Conservation (phyloP, 2,329 filamentous ascomycete genomes). For the Chaetomiaceae sp. region DNA sequence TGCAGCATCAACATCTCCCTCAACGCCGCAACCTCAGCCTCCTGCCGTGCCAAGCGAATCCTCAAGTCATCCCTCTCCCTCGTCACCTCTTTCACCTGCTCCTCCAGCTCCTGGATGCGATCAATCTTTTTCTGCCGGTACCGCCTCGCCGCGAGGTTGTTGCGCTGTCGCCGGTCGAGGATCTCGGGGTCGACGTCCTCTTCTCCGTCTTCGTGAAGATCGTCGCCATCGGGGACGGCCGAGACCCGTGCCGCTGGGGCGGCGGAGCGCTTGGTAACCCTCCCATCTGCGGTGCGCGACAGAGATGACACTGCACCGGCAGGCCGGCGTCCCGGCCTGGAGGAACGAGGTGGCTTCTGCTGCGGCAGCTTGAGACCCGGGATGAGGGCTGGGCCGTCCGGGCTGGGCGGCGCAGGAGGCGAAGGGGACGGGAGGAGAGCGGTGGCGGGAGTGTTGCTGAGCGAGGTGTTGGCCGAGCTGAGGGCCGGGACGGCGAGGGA, state of each 20-base stretch:
- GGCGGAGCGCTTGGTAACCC: constrained; percentile 14
- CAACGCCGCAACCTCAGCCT: constrained; percentile 56
- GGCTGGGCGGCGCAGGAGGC: constrained; percentile 2
- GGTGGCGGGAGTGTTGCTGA: constrained; percentile 10
- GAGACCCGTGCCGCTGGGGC: background rate
- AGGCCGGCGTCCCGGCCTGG: constrained; percentile 16
- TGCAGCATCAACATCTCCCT: constrained; percentile 37
- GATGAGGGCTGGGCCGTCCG: constrained; percentile 1
- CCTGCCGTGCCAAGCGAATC: constrained; percentile 51
- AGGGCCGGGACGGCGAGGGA: background rate
- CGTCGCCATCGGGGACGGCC: background rate
- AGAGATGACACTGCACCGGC: constrained; percentile 8
- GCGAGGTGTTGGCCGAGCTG: constrained; percentile 1
- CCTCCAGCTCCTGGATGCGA: constrained; percentile 53
- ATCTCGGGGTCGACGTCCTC: constrained; percentile 24
- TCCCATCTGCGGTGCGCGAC: constrained; percentile 11
- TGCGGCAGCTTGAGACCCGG: constrained; percentile 21
- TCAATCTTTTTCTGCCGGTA: constrained; percentile 62
- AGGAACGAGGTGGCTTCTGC: background rate
- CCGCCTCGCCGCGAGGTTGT: constrained; percentile 58
- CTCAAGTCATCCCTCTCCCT: constrained; percentile 54
- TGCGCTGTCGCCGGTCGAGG: constrained; percentile 51
- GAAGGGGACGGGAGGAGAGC: constrained; percentile 10
- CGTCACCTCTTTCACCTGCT: constrained; percentile 47
- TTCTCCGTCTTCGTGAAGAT: background rate